Evolutionary conservation across 2,329 filamentous ascomycete species (phyloP), one percentile per base, ranked within the genome.

Genomic region (Epichloe gansuensis): DNA sequence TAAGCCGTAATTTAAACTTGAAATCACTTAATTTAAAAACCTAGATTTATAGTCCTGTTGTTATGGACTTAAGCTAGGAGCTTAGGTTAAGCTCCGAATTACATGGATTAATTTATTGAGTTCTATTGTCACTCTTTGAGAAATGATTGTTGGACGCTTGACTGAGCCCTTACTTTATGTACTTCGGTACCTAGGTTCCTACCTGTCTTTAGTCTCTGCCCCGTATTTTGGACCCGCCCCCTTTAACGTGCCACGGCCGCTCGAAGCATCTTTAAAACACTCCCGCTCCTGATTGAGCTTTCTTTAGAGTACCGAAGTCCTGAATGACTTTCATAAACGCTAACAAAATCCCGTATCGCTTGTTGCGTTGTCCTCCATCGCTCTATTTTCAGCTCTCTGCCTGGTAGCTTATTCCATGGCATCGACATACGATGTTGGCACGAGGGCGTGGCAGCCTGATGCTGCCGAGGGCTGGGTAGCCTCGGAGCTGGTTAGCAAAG

Each of bases 371-470:
- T 41, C 34, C 35, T 52, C 34, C 54, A 56, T 60, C 59, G 57
- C 56, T 51, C 49, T 45, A 41, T n/a, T 43, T 50, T 31, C 39
- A 50, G 44, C 43, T 48, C 52, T 51, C 46, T 53, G 51, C 52
- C 45, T 53, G 50, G 53, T 48, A 53, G 39, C 49, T 39, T 50
- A 43, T 54, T 69, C 67, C 72, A 95, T 95, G 91, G 88, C 89
- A 75, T 87, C 94, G 72, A 88, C 82, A 68, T 97, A 94, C 75
- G 91, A 97, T 78, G 82, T 96, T 67, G 93, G 91, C 67, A 97
- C 91, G 65, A 84, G 89, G 81, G 93, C 91, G 68, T 98, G 93
- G 93, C 93, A 97, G 80, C 91, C 93, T 63, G 93, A 98, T 76
- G 75, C 82, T 69, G 88, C 88, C 56, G 91, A 98, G 72, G 93